Base-by-base conservation (phyloP, 2,329 filamentous ascomycete species). In the Davidsoniella neocaledoniae region DNA sequence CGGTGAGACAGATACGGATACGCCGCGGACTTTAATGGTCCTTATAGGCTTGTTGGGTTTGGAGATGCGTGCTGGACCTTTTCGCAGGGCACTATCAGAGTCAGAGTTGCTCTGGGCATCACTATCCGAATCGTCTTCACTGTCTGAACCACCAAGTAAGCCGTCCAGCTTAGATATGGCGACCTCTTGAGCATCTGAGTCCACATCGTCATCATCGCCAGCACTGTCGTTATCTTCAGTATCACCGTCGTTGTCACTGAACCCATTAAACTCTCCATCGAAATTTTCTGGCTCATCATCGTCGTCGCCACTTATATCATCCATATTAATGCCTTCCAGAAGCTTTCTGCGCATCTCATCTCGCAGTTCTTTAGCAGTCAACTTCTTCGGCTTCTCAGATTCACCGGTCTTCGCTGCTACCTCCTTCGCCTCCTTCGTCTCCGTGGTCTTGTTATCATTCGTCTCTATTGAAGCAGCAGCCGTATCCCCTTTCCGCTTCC, bases 101-200 rank as follows among this genome's bases (percentile, higher is more conserved):
- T 43, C 43, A 26, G 51, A 57, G 33, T 63, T 62, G 12, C 63
- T 62, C 21, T 66, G 64, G 5, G 59, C 58, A 2, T 59, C 60
- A 16, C 57, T 57, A 2, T 59, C 60, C 2, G 59, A 61, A 6
- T 68, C 62, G 1, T 69, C 67, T 6, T 67, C 65, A n/a, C 65
- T 64, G 7, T 65, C 67, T 0, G 67, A 70, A 10, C 63, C 63
- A 2, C 66, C 69, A 1, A 74, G 61, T 12, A 73, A 61, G 37
- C 66, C 59, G 25, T 71, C 69, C 49, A 69, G 69, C 44, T 70
- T 70, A 4, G 66, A 59, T 53, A 64, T 61, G 23, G 60, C 63
- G 33, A 59, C 67, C 48, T 66, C 68, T 17, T 58, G 58, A 2
- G 56, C 56, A 0, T 59, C 58, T 12, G 57, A 56, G 16, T 56